phyloP scores from a whole-genome alignment of 1,139 yeast genomes.

The Citeromyces hawaiiensis region DNA sequence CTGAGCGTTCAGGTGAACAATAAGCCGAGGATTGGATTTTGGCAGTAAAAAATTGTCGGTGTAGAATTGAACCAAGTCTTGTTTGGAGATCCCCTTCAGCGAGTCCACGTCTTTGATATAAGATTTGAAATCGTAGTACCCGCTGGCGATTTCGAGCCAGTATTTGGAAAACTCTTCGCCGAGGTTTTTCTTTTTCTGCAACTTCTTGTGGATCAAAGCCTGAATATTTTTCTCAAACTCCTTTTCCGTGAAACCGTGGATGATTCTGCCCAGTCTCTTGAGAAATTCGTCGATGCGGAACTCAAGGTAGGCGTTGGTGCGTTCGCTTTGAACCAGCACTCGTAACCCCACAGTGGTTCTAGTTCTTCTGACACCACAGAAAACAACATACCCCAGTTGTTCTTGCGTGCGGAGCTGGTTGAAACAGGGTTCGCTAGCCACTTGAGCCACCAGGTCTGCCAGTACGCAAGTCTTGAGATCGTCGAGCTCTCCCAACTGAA shows the following conservation, averaged over 20 bases:
- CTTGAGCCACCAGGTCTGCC: slow-evolving; percentile 56
- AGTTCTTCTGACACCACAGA: slow-evolving; percentile 55
- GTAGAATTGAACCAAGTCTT: slow-evolving; percentile 46
- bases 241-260: slow-evolving; percentile 34
- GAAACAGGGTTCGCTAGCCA: slow-evolving; percentile 79
- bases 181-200: slow-evolving; percentile 64
- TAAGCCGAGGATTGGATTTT: slow-evolving; percentile 28
- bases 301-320: slow-evolving; percentile 61
- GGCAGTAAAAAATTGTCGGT: slow-evolving; percentile 25
- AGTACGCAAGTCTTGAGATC: slow-evolving; percentile 23
- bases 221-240: slow-evolving; percentile 59
- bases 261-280: slow-evolving; percentile 20
- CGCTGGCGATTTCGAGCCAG: slow-evolving; percentile 57
- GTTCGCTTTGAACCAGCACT: slow-evolving; percentile 78
- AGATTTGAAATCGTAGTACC: slow-evolving; percentile 62
- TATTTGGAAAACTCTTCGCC: slow-evolving; percentile 59
- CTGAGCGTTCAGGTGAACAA: slow-evolving; percentile 61
- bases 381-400: slow-evolving; percentile 84
- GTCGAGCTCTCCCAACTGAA: slow-evolving; percentile 45
- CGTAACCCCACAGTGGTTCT: slow-evolving; percentile 71
- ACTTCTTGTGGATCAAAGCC: slow-evolving; percentile 52
- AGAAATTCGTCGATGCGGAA: slow-evolving; percentile 65
- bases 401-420: slow-evolving; percentile 85
- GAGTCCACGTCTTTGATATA: slow-evolving; percentile 43
- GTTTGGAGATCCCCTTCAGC: slow-evolving; percentile 37